Conservation (phyloP, 2,329 filamentous ascomycete species). For the Microsporum audouinii region DNA sequence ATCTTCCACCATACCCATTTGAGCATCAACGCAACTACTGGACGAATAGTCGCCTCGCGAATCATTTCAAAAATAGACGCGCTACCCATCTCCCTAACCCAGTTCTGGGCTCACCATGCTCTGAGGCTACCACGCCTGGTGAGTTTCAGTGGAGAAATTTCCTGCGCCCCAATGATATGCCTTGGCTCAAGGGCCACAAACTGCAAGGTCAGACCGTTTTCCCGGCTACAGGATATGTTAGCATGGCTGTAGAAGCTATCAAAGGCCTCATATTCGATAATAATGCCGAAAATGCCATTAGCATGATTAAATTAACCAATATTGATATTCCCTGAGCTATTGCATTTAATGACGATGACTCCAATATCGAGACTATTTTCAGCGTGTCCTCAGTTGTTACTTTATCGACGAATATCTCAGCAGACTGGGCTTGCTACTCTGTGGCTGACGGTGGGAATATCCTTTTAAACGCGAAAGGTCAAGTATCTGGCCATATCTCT, state of each 20-base stretch:
- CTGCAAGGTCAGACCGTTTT: slow-evolving; percentile 23
- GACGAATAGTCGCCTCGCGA: slow-evolving; percentile 13
- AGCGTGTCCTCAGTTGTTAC: slow-evolving; percentile 15
- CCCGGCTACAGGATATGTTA: slow-evolving; percentile 20
- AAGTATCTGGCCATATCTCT: background rate
- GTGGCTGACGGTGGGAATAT: background rate
- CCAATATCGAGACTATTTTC: background rate
- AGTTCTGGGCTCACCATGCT: slow-evolving; percentile 13
- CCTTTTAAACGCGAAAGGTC: background rate
- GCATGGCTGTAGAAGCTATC: slow-evolving; percentile 19
- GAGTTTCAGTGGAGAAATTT: slow-evolving; percentile 22
- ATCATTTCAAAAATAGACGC: slow-evolving; percentile 15
- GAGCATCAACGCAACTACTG: slow-evolving; percentile 13
- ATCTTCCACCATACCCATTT: slow-evolving; percentile 16
- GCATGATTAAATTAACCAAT: slow-evolving; percentile 14
- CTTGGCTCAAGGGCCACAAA: slow-evolving; percentile 25
- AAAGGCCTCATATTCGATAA: slow-evolving; percentile 11
- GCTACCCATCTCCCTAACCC: slow-evolving; percentile 10
- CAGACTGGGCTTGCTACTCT: background rate
- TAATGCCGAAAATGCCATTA: background rate
- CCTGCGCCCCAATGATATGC: slow-evolving; percentile 18
- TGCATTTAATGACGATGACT: slow-evolving; percentile 9
- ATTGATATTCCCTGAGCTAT: slow-evolving; percentile 16
- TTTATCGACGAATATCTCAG: background rate
- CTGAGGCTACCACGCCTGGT: slow-evolving; percentile 6